Evolutionary conservation across 257 asterid species (phyloP).

Genomic region (Solanum ossicruentum): DNA sequence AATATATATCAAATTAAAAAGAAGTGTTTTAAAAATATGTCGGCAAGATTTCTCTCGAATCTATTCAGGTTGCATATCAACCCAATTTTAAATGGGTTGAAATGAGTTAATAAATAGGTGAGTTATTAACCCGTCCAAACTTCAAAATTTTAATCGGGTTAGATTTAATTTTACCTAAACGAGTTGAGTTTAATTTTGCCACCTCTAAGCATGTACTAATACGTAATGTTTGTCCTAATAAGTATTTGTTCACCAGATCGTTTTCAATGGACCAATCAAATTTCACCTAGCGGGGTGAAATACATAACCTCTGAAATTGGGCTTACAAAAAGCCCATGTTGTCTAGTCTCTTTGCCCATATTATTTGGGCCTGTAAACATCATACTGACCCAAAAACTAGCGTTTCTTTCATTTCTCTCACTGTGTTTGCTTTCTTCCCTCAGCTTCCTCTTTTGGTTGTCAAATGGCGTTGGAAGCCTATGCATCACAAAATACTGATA

Average conservation of each 20-base stretch:
- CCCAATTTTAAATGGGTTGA: no score
- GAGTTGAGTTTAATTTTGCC: no score
- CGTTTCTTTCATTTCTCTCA: neutral
- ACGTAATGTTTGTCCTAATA: neutral
- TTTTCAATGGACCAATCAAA: neutral
- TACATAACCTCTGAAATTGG: neutral
- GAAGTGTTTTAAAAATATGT: no score
- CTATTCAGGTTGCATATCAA: no score
- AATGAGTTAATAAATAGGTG: no score
- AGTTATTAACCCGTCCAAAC: no score
- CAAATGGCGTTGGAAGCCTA: slow-evolving; percentile 62
- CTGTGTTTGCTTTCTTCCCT: neutral
- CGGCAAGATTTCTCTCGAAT: no score
- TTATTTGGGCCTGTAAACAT: neutral
- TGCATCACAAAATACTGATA: slow-evolving; percentile 36
- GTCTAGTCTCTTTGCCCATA: neutral
- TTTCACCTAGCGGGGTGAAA: neutral
- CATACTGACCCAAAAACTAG: neutral
- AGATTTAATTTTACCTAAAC: no score
- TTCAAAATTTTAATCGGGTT: rapidly evolving
- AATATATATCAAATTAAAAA: no score
- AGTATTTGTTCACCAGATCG: neutral
- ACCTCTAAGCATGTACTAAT: no score
- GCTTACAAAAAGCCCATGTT: neutral
- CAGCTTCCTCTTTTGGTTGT: neutral